Conservation (phyloP, 768 basidiomycete species). For the Lepiota brunneoincarnata region DNA sequence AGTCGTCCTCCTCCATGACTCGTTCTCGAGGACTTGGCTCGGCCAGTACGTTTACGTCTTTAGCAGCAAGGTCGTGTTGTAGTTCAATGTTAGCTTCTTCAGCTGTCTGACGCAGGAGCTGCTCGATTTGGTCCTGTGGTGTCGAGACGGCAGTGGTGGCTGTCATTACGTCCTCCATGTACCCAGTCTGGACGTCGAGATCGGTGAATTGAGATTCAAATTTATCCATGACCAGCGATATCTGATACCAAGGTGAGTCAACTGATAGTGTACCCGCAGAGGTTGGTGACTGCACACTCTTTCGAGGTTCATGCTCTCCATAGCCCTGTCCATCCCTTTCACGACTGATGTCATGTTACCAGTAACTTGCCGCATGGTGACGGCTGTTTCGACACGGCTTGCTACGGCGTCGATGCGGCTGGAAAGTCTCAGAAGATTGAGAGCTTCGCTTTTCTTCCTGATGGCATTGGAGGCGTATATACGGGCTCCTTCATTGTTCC, state of each 20-base stretch:
- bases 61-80: conserved; percentile 81
- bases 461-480: conserved; percentile 99
- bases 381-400: conserved; percentile 95
- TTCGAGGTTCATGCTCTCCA: conserved; percentile 99
- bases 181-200: conserved; percentile 95
- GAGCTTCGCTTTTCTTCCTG: conserved; percentile 92
- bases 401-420: conserved; percentile 97
- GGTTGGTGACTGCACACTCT: conserved; percentile 49
- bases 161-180: conserved; percentile 97
- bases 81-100: conserved; percentile 97
- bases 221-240: conserved; percentile 98
- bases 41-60: conserved; percentile 56
- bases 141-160: conserved; percentile 90
- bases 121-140: conserved; percentile 96
- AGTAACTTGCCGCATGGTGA: conserved; percentile 96
- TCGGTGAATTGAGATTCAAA: conserved; percentile 96
- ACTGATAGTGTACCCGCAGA: not conserved
- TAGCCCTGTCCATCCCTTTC: conserved; percentile 97
- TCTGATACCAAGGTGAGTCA: conserved; percentile 44
- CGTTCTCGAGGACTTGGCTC: conserved; percentile 49
- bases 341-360: conserved; percentile 97
- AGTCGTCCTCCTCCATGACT: conserved; percentile 72
- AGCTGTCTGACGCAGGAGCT: conserved; percentile 87
- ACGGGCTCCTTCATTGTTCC: conserved; percentile 93
- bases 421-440: conserved; percentile 87